A percentile compares a stretch with the other conserved stretches of the same genome.
These are phyloP conservation scores for Lenwebbia sp. DNA, from an alignment of 345 rosid genomes.

Conservation along the genomic window DNA sequence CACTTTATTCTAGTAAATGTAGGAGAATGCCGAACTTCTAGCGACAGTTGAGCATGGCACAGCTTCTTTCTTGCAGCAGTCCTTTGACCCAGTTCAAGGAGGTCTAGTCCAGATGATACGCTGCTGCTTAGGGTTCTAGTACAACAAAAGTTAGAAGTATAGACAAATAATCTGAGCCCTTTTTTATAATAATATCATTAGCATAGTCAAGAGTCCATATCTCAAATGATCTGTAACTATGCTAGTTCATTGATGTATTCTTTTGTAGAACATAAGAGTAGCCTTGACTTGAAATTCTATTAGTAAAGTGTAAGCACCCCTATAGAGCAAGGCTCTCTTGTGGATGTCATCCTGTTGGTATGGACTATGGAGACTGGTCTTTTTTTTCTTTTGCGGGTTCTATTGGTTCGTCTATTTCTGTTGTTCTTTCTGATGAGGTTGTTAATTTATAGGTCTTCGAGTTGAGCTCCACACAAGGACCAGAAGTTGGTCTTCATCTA, in stretches of 20 bases:
- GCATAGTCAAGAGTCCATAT: neutral
- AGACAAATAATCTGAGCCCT: neutral
- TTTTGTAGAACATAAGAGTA: neutral
- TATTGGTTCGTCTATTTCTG: neutral
- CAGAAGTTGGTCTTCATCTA: constrained; percentile 65
- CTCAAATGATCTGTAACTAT: neutral
- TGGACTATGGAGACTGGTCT: neutral
- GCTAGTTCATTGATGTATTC: neutral
- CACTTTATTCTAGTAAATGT: neutral
- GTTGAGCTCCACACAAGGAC: constrained; percentile 62
- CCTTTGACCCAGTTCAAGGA: neutral
- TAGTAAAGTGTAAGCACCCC: neutral
- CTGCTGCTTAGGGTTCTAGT: neutral
- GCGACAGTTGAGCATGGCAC: neutral
- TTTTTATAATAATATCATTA: neutral
- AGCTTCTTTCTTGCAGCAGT: neutral
- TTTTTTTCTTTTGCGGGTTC: constrained; percentile 40
- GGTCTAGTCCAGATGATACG: neutral
- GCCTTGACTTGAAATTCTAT: neutral
- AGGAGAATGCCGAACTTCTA: neutral
- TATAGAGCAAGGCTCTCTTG: neutral
- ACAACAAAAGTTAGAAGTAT: neutral
- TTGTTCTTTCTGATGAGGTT: neutral
- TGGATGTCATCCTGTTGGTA: neutral
- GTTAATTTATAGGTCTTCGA: constrained; percentile 43